phyloP scores from a whole-genome alignment of 2,329 filamentous ascomycete species.

The Ceratocystis huliohia region DNA sequence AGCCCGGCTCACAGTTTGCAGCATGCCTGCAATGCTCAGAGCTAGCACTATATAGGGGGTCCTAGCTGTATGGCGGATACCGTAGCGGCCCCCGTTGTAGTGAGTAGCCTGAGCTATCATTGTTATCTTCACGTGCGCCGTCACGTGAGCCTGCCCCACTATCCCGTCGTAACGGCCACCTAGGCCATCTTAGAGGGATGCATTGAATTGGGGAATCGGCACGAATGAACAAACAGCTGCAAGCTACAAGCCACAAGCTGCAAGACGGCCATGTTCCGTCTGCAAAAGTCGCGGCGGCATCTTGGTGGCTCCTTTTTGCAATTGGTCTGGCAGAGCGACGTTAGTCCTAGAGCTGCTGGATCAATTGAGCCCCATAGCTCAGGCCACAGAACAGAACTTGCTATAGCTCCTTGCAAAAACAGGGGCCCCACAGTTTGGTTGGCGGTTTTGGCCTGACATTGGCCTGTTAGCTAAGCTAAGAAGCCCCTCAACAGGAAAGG shows the following conservation, averaged over 20 bases:
- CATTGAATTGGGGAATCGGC: not conserved
- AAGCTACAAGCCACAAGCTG: not conserved
- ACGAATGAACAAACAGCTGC: not conserved
- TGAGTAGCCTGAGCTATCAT: too few relatives aligned
- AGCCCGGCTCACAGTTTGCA: too few relatives aligned
- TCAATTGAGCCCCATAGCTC: not conserved
- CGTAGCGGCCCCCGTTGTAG: too few relatives aligned
- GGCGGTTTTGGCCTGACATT: not conserved
- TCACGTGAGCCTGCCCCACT: conserved; percentile 1
- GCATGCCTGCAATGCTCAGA: too few relatives aligned
- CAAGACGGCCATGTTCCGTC: not conserved
- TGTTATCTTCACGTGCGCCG: not conserved
- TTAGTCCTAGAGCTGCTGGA: too few relatives aligned
- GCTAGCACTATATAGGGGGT: too few relatives aligned
- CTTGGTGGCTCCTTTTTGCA: not conserved
- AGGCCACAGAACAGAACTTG: not conserved
- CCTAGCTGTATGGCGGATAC: too few relatives aligned
- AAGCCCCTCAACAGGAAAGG: not conserved
- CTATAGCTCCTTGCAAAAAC: not conserved
- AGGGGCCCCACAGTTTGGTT: conserved; percentile 8
- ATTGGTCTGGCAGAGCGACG: not conserved
- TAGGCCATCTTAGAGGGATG: conserved; percentile 11
- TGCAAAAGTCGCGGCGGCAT: too few relatives aligned
- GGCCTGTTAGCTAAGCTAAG: conserved; percentile 9
- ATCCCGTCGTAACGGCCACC: conserved; percentile 17